A percentile compares a stretch with the other conserved stretches of the same genome.
phyloP scores from a whole-genome alignment of 495 filamentous ascomycete genomes.

The Penicillium waksmanii region DNA sequence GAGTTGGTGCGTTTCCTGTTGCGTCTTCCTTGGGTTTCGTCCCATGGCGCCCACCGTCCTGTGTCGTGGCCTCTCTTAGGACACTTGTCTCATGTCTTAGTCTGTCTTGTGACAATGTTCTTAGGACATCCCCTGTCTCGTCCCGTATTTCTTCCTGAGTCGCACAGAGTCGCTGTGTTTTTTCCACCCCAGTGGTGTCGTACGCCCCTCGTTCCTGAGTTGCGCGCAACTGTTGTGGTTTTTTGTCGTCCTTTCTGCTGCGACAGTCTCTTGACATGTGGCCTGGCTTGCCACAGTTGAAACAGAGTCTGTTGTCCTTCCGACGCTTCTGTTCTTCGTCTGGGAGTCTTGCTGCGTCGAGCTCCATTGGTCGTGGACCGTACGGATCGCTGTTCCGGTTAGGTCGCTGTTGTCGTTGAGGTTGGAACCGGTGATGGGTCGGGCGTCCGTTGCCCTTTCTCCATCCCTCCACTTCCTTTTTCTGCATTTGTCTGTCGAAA shows the following conservation, averaged over 20 bases:
- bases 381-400: not conserved
- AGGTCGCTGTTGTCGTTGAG: not conserved
- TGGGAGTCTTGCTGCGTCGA: slow-evolving; percentile 1
- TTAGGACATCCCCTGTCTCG: too few species aligned
- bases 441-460: not conserved
- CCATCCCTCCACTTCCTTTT: not conserved
- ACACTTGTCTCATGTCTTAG: too few species aligned
- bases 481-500: not conserved
- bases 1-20: too few species aligned
- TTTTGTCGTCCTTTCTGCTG: not conserved
- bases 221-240: not conserved
- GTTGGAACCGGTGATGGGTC: not conserved
- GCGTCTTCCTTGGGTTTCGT: too few species aligned
- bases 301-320: not conserved
- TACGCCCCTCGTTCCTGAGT: not conserved
- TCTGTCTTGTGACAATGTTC: too few species aligned
- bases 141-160: too few species aligned
- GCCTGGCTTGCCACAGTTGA: not conserved
- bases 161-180: not conserved
- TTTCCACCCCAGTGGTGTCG: not conserved
- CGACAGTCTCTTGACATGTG: not conserved
- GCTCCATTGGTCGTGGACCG: slow-evolving; percentile 4
- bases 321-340: slow-evolving; percentile 2
- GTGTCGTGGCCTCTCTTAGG: too few species aligned
- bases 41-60: too few species aligned